Conservation (phyloP, 176 grass and related monocot genomes). For the Triticum urartu region DNA sequence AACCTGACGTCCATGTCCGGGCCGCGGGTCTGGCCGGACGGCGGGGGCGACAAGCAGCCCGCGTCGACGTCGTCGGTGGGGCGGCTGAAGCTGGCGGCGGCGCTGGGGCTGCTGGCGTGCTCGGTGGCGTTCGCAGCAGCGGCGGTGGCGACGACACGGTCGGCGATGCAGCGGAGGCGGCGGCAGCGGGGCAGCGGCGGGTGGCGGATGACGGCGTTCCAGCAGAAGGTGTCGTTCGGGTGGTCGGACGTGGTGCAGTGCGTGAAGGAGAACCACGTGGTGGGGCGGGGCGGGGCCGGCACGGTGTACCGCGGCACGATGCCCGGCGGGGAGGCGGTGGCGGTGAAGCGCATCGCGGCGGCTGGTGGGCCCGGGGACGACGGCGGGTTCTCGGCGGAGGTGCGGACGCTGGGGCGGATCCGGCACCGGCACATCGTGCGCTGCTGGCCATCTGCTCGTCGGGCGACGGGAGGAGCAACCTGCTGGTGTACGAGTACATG, state of each 20-base stretch:
- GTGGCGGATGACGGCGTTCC: slow-evolving; percentile 76
- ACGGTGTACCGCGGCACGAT: slow-evolving; percentile 70
- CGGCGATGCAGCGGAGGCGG: slow-evolving; percentile 46
- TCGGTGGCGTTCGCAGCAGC: slow-evolving; percentile 62
- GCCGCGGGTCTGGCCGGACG: not conserved
- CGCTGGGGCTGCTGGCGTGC: slow-evolving; percentile 60
- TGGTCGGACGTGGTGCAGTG: slow-evolving; percentile 63
- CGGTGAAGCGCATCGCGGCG: slow-evolving; percentile 64
- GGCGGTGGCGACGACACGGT: slow-evolving; percentile 58
- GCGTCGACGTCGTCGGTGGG: not conserved
- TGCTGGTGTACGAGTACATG: slow-evolving; percentile 92
- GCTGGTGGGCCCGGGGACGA: slow-evolving; percentile 32
- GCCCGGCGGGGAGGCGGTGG: slow-evolving; percentile 62
- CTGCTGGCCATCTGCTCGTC: slow-evolving; percentile 58
- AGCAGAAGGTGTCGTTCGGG: slow-evolving; percentile 77
- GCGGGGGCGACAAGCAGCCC: not conserved
- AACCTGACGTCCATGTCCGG: slow-evolving; percentile 29
- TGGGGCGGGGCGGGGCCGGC: slow-evolving; percentile 70
- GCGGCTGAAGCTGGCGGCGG: slow-evolving; percentile 55
- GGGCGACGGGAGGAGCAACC: slow-evolving; percentile 26
- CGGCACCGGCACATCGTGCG: slow-evolving; percentile 77
- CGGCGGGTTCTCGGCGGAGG: slow-evolving; percentile 74
- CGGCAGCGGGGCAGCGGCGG: not conserved
- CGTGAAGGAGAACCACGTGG: slow-evolving; percentile 68
- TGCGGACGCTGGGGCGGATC: slow-evolving; percentile 72